Percentiles rank a stretch among this genome's conserved stretches.
Evolutionary conservation across 73 alveolate genomes (phyloP).

Genomic region (Paramecium pentaurelia): DNA sequence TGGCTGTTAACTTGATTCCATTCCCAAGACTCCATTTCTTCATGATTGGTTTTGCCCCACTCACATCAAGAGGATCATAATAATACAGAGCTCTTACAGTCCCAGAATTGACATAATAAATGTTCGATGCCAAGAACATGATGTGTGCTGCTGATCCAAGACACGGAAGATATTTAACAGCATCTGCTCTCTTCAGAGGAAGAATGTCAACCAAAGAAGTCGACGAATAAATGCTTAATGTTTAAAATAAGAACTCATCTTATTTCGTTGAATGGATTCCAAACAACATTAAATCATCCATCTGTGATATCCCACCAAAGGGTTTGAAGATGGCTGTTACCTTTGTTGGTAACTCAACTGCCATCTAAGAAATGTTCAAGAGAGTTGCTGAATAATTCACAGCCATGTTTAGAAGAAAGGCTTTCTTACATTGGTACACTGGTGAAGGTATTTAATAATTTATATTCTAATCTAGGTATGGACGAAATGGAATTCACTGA

Average conservation of each 20-base stretch:
- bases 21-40: constrained; percentile 99
- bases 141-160: constrained; percentile 99
- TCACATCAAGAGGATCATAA: constrained; percentile 98
- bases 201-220: constrained; percentile 98
- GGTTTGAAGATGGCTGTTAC: constrained; percentile 98
- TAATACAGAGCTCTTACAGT: constrained; percentile 98
- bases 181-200: constrained; percentile 99
- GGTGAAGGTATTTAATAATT: constrained; percentile 72
- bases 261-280: constrained; percentile 98
- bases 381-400: constrained; percentile 98
- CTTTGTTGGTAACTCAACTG: constrained; percentile 97
- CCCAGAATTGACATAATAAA: constrained; percentile 96
- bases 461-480: constrained; percentile 55
- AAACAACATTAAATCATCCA: constrained; percentile 90
- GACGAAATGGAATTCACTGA: constrained; percentile 96
- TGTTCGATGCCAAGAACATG: constrained; percentile 99
- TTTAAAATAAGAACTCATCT: constrained; percentile 93
- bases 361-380: constrained; percentile 98
- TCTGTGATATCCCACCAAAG: constrained; percentile 98
- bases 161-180: constrained; percentile 97
- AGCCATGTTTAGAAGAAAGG: constrained; percentile 98
- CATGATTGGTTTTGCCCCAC: constrained; percentile 99
- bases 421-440: constrained; percentile 98
- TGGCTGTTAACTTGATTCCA: constrained; percentile 98
- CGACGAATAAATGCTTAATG: constrained; percentile 95